Evolutionary conservation across 2,329 filamentous ascomycete genomes (phyloP).

Genomic region (Thielaviopsis populi): DNA sequence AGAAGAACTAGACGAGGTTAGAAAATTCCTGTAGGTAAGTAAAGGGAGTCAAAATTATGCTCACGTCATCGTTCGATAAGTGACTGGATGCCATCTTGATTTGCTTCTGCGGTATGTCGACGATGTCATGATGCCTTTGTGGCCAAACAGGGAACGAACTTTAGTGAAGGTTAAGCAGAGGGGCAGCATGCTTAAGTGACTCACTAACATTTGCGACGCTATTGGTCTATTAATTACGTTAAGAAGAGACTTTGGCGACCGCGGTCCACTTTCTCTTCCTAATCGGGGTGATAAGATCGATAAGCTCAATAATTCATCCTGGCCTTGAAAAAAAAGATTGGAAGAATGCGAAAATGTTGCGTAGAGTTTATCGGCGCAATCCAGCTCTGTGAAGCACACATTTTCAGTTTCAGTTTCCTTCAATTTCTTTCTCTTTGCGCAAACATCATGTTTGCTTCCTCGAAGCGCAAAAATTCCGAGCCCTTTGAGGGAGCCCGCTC

Average conservation of each 20-base stretch:
- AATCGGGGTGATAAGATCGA: slow-evolving; percentile 14
- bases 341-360: neutral
- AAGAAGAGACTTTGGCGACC: neutral
- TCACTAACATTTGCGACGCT: neutral
- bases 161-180: slow-evolving; percentile 2
- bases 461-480: slow-evolving; percentile 11
- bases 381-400: neutral
- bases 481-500: slow-evolving; percentile 7
- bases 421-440: neutral
- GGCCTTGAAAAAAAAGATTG: slow-evolving; percentile 13
- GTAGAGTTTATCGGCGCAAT: neutral
- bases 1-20: slow-evolving; percentile 7
- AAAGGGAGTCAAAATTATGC: neutral
- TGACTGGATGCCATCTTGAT: slow-evolving; percentile 23
- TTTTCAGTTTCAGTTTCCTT: neutral
- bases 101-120: neutral
- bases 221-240: neutral
- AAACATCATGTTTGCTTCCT: neutral
- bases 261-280: slow-evolving; percentile 7
- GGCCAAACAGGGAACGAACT: neutral
- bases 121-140: neutral
- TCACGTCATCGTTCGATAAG: slow-evolving; percentile 47
- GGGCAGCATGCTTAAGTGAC: neutral
- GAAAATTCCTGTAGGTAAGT: neutral
- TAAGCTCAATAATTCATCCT: slow-evolving; percentile 1